phyloP scores from a whole-genome alignment of 116 monocot species.

The Trichopus zeylanicus region DNA sequence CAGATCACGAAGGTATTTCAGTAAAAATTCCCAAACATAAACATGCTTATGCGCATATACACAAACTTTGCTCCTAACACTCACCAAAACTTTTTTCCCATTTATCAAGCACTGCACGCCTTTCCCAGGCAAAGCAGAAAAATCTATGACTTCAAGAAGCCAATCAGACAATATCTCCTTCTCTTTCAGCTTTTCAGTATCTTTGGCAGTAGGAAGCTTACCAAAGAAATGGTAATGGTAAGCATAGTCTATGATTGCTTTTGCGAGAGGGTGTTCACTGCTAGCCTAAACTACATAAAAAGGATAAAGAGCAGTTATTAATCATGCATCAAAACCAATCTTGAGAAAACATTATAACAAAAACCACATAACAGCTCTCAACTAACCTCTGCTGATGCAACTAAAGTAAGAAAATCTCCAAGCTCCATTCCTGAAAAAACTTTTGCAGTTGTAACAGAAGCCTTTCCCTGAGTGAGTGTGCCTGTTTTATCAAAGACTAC shows the following conservation, averaged over 20 bases:
- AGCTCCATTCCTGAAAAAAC: constrained; percentile 64
- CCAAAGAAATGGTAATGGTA: constrained; percentile 82
- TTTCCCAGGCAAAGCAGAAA: constrained; percentile 80
- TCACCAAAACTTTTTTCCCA: constrained; percentile 69
- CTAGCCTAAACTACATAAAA: constrained; percentile 65
- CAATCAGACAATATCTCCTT: constrained; percentile 57
- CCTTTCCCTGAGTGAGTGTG: constrained; percentile 93
- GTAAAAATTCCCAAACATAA: too few relatives aligned
- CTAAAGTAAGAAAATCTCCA: constrained; percentile 69
- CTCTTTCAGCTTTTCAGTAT: constrained; percentile 26
- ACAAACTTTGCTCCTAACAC: constrained; percentile 16
- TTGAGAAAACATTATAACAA: too few relatives aligned
- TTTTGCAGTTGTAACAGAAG: constrained; percentile 67
- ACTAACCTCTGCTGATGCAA: constrained; percentile 92
- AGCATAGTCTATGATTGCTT: constrained; percentile 81
- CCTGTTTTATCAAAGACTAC: constrained; percentile 97
- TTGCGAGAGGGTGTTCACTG: constrained; percentile 96
- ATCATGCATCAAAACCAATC: neutral
- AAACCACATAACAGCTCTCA: neutral
- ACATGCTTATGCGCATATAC: too few relatives aligned
- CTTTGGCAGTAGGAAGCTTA: constrained; percentile 24
- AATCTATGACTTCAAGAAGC: constrained; percentile 76
- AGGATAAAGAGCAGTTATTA: neutral
- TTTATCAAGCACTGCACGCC: constrained; percentile 77
- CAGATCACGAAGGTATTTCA: too few relatives aligned